phyloP scores from a whole-genome alignment of 768 basidiomycete species.

The Collybia sp. region DNA sequence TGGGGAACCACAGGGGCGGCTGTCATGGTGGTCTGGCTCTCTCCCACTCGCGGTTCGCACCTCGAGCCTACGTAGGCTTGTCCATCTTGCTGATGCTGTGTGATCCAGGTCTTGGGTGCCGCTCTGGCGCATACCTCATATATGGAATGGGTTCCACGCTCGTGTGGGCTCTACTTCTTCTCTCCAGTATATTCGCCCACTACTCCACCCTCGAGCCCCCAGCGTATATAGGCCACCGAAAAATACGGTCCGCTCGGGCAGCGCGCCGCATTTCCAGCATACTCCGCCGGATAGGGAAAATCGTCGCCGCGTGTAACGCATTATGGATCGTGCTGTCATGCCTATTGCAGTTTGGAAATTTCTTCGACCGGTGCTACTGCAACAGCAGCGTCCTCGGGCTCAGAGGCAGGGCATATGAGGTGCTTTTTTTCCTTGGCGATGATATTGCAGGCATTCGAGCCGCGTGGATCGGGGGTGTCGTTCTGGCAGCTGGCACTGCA shows the following conservation, averaged over 20 bases:
- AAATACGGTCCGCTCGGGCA: conserved; percentile 7
- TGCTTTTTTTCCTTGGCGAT: conserved; percentile 12
- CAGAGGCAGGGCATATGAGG: conserved; percentile 13
- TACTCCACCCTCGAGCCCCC: conserved; percentile 9
- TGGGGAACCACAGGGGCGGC: conserved; percentile 22
- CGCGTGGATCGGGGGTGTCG: conserved; percentile 6
- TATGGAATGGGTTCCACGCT: conserved; percentile 17
- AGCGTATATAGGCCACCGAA: background rate
- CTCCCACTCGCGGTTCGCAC: conserved; percentile 16
- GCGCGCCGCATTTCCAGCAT: conserved; percentile 13
- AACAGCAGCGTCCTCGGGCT: conserved; percentile 17
- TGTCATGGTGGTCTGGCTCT: conserved; percentile 14
- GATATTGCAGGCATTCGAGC: conserved; percentile 4
- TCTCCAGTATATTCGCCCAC: conserved; percentile 18
- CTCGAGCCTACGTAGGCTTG: background rate
- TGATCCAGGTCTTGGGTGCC: conserved; percentile 14
- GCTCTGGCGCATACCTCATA: conserved; percentile 16
- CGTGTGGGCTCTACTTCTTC: conserved; percentile 16
- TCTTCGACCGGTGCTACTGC: conserved; percentile 21
- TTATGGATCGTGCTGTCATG: conserved; percentile 18
- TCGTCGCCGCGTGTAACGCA: conserved; percentile 16
- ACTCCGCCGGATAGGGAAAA: conserved; percentile 16
- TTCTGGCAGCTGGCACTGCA: conserved; percentile 6
- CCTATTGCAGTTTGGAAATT: conserved; percentile 19
- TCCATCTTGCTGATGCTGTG: background rate